Percentiles rank a stretch among this genome's conserved stretches.
Evolutionary conservation across 257 asterid genomes (phyloP).

Genomic region (Solanum bulbocastanum): DNA sequence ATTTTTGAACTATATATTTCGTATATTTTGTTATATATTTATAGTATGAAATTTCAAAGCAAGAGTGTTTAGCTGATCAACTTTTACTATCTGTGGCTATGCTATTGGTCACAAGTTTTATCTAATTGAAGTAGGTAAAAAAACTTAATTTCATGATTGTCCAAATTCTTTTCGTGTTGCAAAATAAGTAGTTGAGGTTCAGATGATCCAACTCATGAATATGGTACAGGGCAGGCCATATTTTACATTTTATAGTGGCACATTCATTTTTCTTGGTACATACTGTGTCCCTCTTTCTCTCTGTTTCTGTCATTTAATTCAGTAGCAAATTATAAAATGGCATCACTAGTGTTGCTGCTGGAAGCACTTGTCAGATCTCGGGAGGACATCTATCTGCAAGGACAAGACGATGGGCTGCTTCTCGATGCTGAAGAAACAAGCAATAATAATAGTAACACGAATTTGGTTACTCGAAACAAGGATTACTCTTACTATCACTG

Average conservation of each 20-base stretch:
- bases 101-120: neutral
- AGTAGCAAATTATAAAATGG: neutral
- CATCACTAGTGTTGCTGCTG: constrained; percentile 10
- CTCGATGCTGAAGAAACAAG: neutral
- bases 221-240: neutral
- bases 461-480: neutral
- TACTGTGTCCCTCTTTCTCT: neutral
- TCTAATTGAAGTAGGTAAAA: neutral
- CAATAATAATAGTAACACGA: neutral
- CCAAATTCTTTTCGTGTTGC: neutral
- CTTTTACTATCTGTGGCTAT: neutral
- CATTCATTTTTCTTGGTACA: neutral
- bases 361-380: neutral
- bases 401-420: neutral
- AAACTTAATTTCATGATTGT: neutral
- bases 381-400: neutral
- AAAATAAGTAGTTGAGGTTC: neutral
- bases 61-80: neutral
- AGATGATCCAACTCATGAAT: neutral
- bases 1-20: neutral
- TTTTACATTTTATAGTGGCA: neutral
- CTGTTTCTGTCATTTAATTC: neutral
- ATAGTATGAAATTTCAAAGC: neutral
- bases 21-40: no score
- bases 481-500: neutral